Evolutionary conservation across 2,329 filamentous ascomycete species (phyloP), one percentile per base, ranked within the genome.

Genomic region (Trichoderma simmonsii): DNA sequence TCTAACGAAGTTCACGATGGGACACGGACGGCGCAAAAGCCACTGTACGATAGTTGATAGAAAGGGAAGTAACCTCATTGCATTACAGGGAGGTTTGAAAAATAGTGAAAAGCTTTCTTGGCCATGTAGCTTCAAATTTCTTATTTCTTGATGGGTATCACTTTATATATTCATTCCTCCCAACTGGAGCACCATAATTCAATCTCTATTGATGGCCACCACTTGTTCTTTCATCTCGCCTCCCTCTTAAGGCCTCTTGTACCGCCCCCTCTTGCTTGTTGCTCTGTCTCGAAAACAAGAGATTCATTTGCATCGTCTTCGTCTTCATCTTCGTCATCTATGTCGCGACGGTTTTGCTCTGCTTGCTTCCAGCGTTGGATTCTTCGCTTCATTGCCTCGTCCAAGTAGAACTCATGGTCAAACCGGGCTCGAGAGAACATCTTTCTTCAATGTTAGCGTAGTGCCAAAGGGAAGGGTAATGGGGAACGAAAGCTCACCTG

Each of bases 351-450:
- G 4, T 71, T 56, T 34, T 72, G 79, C 70, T 83, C 82, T 2
- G 82, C 81, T 63, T 85, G 82, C 72, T 84, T 82, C 8, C 85
- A 82, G 7, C 90, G 87, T 79, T 87, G 84, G 69, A 92, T 88
- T 75, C 86, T 86, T 51, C 89, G 87, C 28, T 87, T 78, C 73
- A 91, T 83, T 15, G 88, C 80, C 57, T 85, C 82, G 75, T 92
- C 90, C 21, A 84, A 81, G 72, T 84, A 85, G 71, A 92, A 85
- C 74, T 92, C 89, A 0, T 81, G 75, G 14, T 78, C 73, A 65
- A 83, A 82, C 4, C 64, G 72, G 1, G 75, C 70, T 26, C 83
- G 79, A 0, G 81, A 81, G 61, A 91, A 82, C 71, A 81, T 83
- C 87, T 90, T n/a, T 7, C 4, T 1, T 32, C n/a, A 14, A 30